Evolutionary conservation across 331 rosid species (phyloP), one percentile per base, ranked within the genome.

Genomic region (Quercus phellos): DNA sequence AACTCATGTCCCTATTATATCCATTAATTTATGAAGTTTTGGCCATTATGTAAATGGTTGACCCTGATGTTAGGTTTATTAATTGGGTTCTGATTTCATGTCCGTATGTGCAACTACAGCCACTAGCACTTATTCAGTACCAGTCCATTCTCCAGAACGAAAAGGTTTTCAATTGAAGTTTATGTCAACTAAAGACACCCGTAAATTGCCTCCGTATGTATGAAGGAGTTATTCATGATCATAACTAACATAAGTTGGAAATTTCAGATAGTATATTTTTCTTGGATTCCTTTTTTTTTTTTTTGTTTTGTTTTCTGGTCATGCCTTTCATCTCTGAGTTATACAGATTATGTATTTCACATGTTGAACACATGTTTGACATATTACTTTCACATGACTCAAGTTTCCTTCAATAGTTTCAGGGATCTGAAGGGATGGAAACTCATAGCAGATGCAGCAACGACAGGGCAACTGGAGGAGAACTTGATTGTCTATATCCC

Each of bases 341-440:
- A 54, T 27, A 32, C 30, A 34, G 43, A 30, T 29, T 72, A 35
- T n/a, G 19, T 50, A 50, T 55, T 61, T 43, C 19, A 14, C 22
- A 43, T 68, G 46, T 13, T 73, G 74, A 53, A 59, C 72, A 72
- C 73, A 72, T 75, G 24, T 34, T 32, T 42, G 68, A 63, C 14
- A 19, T 56, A n/a, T 27, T 53, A 35, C 63, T 63, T 51, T 55
- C 80, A 72, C 51, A 42, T 32, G 16, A 29, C 43, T 89, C 74
- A 55, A 71, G 55, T 56, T 51, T 43, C 63, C 35, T 64, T 70
- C 63, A 55, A 83, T 61, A 69, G 43, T 83, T 74, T 80, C 94
- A 94, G 98, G 89, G 75, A 76, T 66, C 78, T 53, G 89, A 87
- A 83, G 85, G 76, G 77, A 76, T n/a, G 51, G 85, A 89, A 76